Base-by-base conservation (phyloP, 192 early-diverging fungal species). In the Paraglomus occultum region DNA sequence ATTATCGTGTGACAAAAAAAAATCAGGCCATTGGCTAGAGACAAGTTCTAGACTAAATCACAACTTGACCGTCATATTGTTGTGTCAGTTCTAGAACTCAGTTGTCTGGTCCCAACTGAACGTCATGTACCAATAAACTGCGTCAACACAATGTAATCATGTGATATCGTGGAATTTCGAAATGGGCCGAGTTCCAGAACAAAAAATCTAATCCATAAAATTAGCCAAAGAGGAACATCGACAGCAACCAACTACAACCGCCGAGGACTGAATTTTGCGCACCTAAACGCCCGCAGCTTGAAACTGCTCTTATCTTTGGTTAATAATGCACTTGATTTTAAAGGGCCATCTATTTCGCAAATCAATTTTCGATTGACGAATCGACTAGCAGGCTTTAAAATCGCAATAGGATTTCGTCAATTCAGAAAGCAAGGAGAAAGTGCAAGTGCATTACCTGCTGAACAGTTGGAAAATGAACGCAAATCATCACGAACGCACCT, bases 381-480 rank as follows among this genome's bases (percentile, higher is more conserved):
- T 64, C 45, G 62, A 45, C 20, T 64, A 18, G 49, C 61, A 22
- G 61, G 44, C 6, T 63, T 63, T 63, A 64, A 64, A 64, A 64
- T 49, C 11, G 0, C 18, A 5, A 18, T 49, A 8, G 20, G 62
- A 64, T 45, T 64, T 64, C 3, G 17, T 48, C 62, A 64, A 43
- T 62, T 62, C 47, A 62, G 0, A 15, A 47, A 62, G 18, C 60
- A 62, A 46, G 45, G n/a, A 46, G 46, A 64, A 64, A 18, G 20
- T 22, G 62, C 62, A 47, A 64, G 62, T 64, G 18, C 31, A 46
- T 18, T 45, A 23, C 22, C 45, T 18, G 8, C 14, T n/a, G 62
- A 64, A 20, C 0, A 18, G 49, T 20, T 64, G 49, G 45, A 64
- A 64, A 64, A 46, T 48, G 18, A 64, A 10, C 6, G 47, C 1